Percentiles rank a stretch among this genome's conserved stretches.
Evolutionary conservation across 1,284 basidiomycete genomes (phyloP).

Genomic region (Coriolopsis trogii): DNA sequence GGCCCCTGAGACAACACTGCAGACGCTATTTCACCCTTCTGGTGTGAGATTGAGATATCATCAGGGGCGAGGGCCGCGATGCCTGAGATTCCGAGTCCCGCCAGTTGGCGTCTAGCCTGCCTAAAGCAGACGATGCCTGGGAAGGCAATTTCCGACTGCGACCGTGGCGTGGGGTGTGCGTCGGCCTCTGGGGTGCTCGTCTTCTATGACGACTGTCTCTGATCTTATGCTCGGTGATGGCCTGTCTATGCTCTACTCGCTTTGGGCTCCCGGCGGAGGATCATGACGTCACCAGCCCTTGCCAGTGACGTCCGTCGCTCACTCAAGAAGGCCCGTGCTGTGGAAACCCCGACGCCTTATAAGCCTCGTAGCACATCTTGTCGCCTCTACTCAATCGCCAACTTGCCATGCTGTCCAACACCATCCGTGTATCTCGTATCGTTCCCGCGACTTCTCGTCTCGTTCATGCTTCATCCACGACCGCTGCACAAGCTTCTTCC

Average conservation of each 20-base stretch:
- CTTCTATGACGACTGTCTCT: not conserved
- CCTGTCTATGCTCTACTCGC: not conserved
- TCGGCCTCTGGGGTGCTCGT: not conserved
- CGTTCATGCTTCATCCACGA: constrained; percentile 11
- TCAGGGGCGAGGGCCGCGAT: too few relatives aligned
- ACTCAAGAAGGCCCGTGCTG: not conserved
- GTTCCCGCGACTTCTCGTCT: constrained; percentile 7
- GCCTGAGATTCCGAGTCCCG: too few relatives aligned
- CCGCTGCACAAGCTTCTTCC: constrained; percentile 2
- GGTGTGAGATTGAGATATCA: too few relatives aligned
- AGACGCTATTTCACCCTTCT: too few relatives aligned
- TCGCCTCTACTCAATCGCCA: not conserved
- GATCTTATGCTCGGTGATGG: not conserved
- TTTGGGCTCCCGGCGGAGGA: not conserved
- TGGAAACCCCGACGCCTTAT: constrained; percentile 8
- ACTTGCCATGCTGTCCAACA: constrained; percentile 4
- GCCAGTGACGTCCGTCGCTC: constrained; percentile 15
- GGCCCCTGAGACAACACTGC: too few relatives aligned
- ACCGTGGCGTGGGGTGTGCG: too few relatives aligned
- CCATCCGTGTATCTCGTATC: constrained; percentile 9
- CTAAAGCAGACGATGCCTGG: not conserved
- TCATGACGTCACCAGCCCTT: constrained; percentile 15
- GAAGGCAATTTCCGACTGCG: not conserved
- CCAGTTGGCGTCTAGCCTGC: not conserved
- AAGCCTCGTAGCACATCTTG: not conserved